Conservation (phyloP, 192 early-diverging fungal species). For the Gaertneriomyces semiglobifer region DNA sequence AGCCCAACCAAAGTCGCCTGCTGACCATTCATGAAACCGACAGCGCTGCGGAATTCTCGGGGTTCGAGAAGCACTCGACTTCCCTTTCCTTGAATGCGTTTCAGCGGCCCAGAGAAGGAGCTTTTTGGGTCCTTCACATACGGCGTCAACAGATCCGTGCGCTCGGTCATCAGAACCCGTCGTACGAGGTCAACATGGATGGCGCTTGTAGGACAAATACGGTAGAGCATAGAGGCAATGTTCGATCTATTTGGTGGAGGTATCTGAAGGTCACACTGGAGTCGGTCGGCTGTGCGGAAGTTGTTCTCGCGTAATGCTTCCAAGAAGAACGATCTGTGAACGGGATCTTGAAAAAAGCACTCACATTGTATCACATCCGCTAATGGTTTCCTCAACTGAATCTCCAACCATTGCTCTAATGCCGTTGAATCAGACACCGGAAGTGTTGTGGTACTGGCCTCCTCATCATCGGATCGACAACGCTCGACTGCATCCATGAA, state of each 20-base stretch:
- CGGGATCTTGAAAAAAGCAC: background rate
- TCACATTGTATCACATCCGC: background rate
- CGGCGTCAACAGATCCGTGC: background rate
- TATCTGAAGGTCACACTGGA: background rate
- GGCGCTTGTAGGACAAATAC: background rate
- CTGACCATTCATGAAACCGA: background rate
- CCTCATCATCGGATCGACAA: background rate
- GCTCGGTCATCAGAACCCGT: background rate
- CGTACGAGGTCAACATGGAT: background rate
- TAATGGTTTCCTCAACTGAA: background rate
- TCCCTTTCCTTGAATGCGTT: background rate
- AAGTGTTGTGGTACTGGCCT: background rate
- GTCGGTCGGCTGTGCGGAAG: background rate
- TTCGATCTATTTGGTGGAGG: background rate
- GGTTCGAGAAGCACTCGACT: background rate
- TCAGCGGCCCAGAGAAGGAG: background rate
- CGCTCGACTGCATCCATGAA: constrained; percentile 1
- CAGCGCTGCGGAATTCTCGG: background rate
- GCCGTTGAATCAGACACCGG: background rate
- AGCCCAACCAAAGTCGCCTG: background rate
- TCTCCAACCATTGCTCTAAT: background rate
- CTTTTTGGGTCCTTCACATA: background rate
- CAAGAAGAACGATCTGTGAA: background rate
- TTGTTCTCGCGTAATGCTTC: constrained; percentile 1
- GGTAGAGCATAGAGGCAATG: background rate